Percentiles rank a stretch among this genome's conserved stretches.
Evolutionary conservation across 495 filamentous ascomycete genomes (phyloP).

Genomic region (Hypoxylon subgilvum): DNA sequence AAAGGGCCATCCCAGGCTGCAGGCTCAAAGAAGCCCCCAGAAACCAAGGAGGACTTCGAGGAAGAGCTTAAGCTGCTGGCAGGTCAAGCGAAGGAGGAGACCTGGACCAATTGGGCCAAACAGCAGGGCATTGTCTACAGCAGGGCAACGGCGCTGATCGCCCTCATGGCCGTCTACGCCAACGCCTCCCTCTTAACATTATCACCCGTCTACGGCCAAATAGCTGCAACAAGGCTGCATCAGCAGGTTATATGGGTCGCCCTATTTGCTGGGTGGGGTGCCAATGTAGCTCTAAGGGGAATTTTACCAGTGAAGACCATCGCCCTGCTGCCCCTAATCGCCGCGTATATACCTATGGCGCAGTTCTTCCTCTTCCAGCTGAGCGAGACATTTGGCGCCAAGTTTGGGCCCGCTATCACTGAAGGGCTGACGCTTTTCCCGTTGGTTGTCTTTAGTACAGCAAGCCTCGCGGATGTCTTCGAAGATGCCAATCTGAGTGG

Average conservation of each 20-base stretch:
- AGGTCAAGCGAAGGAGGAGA: constrained; percentile 56
- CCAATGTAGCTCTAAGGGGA: constrained; percentile 57
- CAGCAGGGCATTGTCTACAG: constrained; percentile 50
- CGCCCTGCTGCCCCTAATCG: constrained; percentile 67
- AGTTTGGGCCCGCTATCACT: constrained; percentile 74
- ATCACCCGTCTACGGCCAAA: constrained; percentile 84
- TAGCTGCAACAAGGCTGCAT: constrained; percentile 76
- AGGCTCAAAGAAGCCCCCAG: constrained; percentile 28
- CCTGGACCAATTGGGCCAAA: constrained; percentile 41
- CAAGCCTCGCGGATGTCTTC: constrained; percentile 66
- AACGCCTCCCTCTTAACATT: constrained; percentile 75
- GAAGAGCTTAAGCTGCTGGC: constrained; percentile 57
- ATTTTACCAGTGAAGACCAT: constrained; percentile 49
- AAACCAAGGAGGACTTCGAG: constrained; percentile 57
- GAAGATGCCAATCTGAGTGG: constrained; percentile 64
- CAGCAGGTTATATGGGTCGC: constrained; percentile 65
- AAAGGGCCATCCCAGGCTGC: constrained; percentile 25
- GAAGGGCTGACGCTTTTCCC: constrained; percentile 75
- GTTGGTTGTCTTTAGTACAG: constrained; percentile 69
- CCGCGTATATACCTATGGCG: constrained; percentile 72
- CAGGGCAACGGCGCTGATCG: constrained; percentile 55
- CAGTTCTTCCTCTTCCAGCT: constrained; percentile 71
- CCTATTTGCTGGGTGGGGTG: constrained; percentile 67
- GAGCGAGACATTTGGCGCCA: constrained; percentile 68
- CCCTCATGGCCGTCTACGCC: constrained; percentile 74